A percentile compares a stretch with the other conserved stretches of the same genome.
phyloP scores from a whole-genome alignment of 495 filamentous ascomycete genomes.

The Penicillium maclennaniae region DNA sequence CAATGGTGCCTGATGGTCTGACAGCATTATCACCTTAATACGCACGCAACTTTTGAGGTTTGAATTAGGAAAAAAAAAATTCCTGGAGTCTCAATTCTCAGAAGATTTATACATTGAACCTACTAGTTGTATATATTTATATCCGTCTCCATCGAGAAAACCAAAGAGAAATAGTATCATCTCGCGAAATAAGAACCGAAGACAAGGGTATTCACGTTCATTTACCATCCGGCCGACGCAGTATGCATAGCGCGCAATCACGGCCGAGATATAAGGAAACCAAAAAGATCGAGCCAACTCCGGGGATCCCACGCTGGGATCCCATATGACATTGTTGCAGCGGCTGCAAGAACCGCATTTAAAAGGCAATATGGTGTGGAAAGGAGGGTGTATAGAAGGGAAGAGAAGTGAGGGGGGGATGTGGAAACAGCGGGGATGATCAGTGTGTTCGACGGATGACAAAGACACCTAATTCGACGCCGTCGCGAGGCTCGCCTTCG shows the following conservation, averaged over 20 bases:
- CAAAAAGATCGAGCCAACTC: conserved; percentile 14
- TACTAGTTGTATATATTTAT: conserved; percentile 11
- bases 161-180: conserved; percentile 22
- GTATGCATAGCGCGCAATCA: conserved; percentile 19
- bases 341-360: conserved; percentile 12
- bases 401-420: conserved; percentile 3
- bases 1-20: conserved; percentile 1
- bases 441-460: conserved; percentile 52
- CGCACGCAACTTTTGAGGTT: too few relatives aligned
- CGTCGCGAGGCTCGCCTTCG: conserved; percentile 42
- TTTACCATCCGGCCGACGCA: conserved; percentile 23
- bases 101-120: conserved; percentile 12
- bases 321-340: conserved; percentile 21
- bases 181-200: conserved; percentile 27
- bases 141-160: conserved; percentile 16
- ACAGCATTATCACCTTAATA: too few relatives aligned
- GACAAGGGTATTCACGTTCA: conserved; percentile 38
- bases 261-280: conserved; percentile 13
- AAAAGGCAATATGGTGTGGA: conserved; percentile 19
- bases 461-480: conserved; percentile 61
- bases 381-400: conserved; percentile 12
- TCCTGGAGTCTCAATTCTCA: too few relatives aligned
- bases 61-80: too few relatives aligned
- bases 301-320: conserved; percentile 18
- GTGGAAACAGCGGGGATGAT: neutral